Conservation (phyloP, 176 grass and related monocot species). For the Poa annua region DNA sequence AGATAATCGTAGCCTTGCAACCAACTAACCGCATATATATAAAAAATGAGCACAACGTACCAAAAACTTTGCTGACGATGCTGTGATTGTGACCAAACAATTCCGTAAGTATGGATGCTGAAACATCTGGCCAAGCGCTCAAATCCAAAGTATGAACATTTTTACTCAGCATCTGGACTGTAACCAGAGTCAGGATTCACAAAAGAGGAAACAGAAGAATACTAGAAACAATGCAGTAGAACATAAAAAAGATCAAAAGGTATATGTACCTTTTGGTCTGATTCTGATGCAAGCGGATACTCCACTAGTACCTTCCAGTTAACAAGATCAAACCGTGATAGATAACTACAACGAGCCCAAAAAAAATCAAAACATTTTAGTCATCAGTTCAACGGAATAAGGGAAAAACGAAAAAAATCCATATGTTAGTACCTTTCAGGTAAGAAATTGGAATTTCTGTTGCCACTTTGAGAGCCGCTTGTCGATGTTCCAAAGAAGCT, state of each 20-base stretch:
- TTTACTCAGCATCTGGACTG: conserved; percentile 97
- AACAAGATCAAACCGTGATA: conserved; percentile 80
- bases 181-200: conserved; percentile 92
- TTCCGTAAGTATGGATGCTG: conserved; percentile 66
- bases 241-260: conserved; percentile 46
- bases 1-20: not conserved
- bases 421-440: conserved; percentile 74
- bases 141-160: conserved; percentile 71
- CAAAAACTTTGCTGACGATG: conserved; percentile 80
- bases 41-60: conserved; percentile 55
- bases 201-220: conserved; percentile 37
- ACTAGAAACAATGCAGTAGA: conserved; percentile 21
- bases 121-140: conserved; percentile 62
- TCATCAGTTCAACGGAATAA: conserved; percentile 29
- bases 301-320: conserved; percentile 89
- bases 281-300: conserved; percentile 54
- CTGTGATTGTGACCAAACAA: conserved; percentile 70
- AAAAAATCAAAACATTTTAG: conserved; percentile 8
- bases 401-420: conserved; percentile 22
- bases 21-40: conserved; percentile 5
- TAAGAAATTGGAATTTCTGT: conserved; percentile 57
- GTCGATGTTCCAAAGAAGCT: conserved; percentile 44
- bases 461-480: conserved; percentile 20
- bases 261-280: conserved; percentile 78
- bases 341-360: conserved; percentile 55